Conservation (phyloP, 2,329 filamentous ascomycete genomes). For the Kalmusia sp. region DNA sequence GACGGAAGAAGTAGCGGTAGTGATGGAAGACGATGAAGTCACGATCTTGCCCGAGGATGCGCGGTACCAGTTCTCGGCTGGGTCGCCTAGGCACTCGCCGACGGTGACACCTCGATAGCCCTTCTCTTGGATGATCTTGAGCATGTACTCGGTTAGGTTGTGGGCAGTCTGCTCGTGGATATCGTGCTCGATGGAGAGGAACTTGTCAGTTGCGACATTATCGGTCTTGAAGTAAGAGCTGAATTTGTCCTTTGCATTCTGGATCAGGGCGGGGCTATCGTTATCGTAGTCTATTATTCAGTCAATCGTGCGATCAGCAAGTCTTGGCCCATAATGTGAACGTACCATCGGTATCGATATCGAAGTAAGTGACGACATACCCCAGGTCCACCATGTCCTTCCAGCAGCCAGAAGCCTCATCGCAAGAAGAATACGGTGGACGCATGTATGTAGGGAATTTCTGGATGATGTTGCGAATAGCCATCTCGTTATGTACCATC, state of each 20-base stretch:
- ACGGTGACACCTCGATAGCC: constrained; percentile 55
- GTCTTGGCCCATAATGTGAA: constrained; percentile 22
- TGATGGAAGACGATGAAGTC: constrained; percentile 29
- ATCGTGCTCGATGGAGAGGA: constrained; percentile 62
- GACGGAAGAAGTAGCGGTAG: constrained; percentile 16
- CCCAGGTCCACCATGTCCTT: constrained; percentile 49
- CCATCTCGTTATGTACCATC: constrained; percentile 63
- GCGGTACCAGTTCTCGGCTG: constrained; percentile 58
- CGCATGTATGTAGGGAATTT: constrained; percentile 64
- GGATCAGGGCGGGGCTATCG: constrained; percentile 34
- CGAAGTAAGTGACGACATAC: constrained; percentile 67
- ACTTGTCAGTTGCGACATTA: constrained; percentile 40
- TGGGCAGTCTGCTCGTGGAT: constrained; percentile 55
- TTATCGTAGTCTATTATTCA: constrained; percentile 35
- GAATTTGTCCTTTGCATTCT: constrained; percentile 48
- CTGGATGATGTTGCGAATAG: constrained; percentile 61
- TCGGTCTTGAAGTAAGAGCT: constrained; percentile 48
- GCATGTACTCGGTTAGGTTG: constrained; percentile 53
- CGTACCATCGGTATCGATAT: constrained; percentile 63
- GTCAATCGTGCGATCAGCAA: not conserved
- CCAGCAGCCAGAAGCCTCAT: constrained; percentile 48
- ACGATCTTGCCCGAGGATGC: constrained; percentile 42
- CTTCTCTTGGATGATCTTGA: constrained; percentile 45
- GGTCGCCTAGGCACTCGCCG: constrained; percentile 57
- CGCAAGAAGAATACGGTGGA: constrained; percentile 57